Evolutionary conservation across 208 protist species (phyloP).

Genomic region (Blastocrithidia nonstop): DNA sequence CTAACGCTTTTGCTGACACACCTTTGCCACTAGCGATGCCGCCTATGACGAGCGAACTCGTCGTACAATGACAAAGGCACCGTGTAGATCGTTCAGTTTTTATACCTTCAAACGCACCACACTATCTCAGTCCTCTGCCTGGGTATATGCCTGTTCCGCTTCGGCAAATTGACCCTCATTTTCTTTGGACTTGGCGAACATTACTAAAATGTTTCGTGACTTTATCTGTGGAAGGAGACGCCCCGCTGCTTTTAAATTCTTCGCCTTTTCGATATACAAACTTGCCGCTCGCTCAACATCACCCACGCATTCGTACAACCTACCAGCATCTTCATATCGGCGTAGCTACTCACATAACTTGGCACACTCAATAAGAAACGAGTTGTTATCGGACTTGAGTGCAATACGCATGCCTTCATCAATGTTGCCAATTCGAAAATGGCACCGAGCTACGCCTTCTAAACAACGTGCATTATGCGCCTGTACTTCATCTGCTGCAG

Average conservation of each 20-base stretch:
- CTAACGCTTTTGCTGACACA: constrained; percentile 78
- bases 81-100: constrained; percentile 84
- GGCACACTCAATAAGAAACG: constrained; percentile 85
- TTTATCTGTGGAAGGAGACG: constrained; percentile 77
- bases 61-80: constrained; percentile 92
- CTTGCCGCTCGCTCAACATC: constrained; percentile 83
- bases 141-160: constrained; percentile 85
- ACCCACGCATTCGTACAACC: constrained; percentile 88
- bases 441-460: constrained; percentile 76
- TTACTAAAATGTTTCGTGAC: constrained; percentile 88
- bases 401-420: constrained; percentile 71
- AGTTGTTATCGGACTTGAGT: constrained; percentile 36
- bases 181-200: constrained; percentile 85
- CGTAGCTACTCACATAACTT: constrained; percentile 84
- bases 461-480: constrained; percentile 71
- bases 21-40: constrained; percentile 84
- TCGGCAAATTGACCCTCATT: constrained; percentile 81
- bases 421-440: constrained; percentile 80
- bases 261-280: constrained; percentile 90
- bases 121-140: constrained; percentile 91
- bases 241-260: constrained; percentile 81
- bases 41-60: constrained; percentile 84
- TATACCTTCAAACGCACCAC: constrained; percentile 91
- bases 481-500: constrained; percentile 44
- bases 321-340: constrained; percentile 89